phyloP scores from a whole-genome alignment of 2,329 filamentous ascomycete species.

The Diatrype stigma region DNA sequence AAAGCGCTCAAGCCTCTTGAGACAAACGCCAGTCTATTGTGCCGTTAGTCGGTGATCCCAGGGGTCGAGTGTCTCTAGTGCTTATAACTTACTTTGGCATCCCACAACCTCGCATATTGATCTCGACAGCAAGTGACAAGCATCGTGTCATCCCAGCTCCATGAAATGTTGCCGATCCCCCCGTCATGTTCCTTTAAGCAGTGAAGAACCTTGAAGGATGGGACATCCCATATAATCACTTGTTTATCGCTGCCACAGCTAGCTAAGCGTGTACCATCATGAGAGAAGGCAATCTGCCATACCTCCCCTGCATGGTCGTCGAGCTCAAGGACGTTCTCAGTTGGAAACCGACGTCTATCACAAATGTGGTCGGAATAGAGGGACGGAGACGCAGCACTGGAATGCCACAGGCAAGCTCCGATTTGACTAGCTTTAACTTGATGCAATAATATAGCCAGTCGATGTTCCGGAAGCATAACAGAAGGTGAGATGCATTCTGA shows the following conservation, averaged over 20 bases:
- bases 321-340: conserved; percentile 66
- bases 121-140: conserved; percentile 81
- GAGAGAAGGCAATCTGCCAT: conserved; percentile 88
- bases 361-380: conserved; percentile 87
- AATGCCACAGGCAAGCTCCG: conserved; percentile 82
- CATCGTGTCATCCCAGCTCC: conserved; percentile 87
- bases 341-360: conserved; percentile 74
- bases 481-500: conserved; percentile 87
- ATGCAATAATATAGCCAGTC: conserved; percentile 74
- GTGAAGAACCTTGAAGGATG: conserved; percentile 61
- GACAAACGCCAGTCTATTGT: conserved; percentile 55
- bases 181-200: conserved; percentile 61
- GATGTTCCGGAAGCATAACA: conserved; percentile 92
- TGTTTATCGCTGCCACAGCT: conserved; percentile 73
- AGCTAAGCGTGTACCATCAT: conserved; percentile 77
- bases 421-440: conserved; percentile 84
- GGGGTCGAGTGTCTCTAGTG: neutral
- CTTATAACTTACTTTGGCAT: conserved; percentile 55
- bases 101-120: conserved; percentile 70
- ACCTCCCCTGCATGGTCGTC: conserved; percentile 75
- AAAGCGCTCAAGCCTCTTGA: conserved; percentile 65
- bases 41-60: conserved; percentile 10
- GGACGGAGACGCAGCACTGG: conserved; percentile 71
- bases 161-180: conserved; percentile 76
- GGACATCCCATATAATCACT: conserved; percentile 79